Percentiles rank a stretch among this genome's conserved stretches.
These are phyloP conservation scores for Phaeosphaeria sp. DNA, from an alignment of 2,329 filamentous ascomycete species.

Conservation along the genomic window DNA sequence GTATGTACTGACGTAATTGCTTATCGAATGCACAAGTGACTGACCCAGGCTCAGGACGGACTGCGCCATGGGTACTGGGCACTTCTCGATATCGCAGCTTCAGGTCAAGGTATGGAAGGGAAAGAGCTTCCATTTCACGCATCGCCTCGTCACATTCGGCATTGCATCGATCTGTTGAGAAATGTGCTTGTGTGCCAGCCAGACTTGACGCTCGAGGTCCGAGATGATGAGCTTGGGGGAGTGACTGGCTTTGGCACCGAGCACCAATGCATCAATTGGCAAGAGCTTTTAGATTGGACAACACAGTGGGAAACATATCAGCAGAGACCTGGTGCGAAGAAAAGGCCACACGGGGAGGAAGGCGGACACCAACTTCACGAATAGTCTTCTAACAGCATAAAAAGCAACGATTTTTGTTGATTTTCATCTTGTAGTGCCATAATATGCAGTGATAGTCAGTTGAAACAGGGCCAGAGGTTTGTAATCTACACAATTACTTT, in stretches of 20 bases:
- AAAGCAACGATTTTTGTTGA: no score
- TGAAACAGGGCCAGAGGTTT: no score
- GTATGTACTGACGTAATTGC: slow-evolving; percentile 5
- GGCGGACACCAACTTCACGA: neutral
- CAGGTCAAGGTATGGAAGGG: slow-evolving; percentile 3
- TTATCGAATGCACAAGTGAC: neutral
- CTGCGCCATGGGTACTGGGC: slow-evolving; percentile 19
- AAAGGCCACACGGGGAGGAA: no score
- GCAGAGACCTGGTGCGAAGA: neutral
- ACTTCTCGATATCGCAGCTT: neutral
- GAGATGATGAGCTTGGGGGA: slow-evolving; percentile 9
- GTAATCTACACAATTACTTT: no score
- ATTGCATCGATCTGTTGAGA: slow-evolving; percentile 21
- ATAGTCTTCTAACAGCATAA: no score
- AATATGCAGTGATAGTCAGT: no score
- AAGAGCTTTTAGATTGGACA: slow-evolving; percentile 11
- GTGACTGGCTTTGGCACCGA: slow-evolving; percentile 20
- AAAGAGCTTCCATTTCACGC: slow-evolving; percentile 8
- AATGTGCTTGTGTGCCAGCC: slow-evolving; percentile 19
- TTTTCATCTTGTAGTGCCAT: no score
- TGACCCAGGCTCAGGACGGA: slow-evolving; percentile 7
- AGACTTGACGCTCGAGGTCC: slow-evolving; percentile 19
- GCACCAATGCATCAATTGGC: slow-evolving; percentile 19
- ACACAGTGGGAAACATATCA: slow-evolving; percentile 10
- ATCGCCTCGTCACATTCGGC: slow-evolving; percentile 9